Base-by-base conservation (phyloP, 192 early-diverging fungal genomes). In the Haplosporangium gracile region DNA sequence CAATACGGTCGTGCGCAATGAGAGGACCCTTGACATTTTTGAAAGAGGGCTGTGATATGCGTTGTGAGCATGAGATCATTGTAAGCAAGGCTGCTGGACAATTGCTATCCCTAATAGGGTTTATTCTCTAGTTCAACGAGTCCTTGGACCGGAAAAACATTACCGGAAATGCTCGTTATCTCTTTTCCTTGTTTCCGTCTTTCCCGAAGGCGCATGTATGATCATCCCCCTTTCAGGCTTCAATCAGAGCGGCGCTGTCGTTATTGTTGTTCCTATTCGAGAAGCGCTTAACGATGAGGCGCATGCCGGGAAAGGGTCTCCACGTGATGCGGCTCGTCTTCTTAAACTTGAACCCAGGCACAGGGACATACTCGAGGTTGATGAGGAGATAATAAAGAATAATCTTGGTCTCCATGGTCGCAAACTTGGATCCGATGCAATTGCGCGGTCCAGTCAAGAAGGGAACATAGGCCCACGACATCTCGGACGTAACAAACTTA, bases 351-450 rank as follows among this genome's bases (percentile, higher is more conserved):
- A 90, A 91, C 0, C 84, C 91, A 15, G 90, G 90, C 16, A 77
- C 88, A 18, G 89, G 87, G 20, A 69, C 47, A 45, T 85, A 91
- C 69, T 90, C 82, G 16, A 91, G 74, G 38, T 88, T 77, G 38
- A 76, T 70, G 47, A 92, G 73, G 38, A 93, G 55, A 13, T 91
- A 76, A 29, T 89, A 90, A 32, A 93, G 36, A 9, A 93, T 72
- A 55, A 93, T 81, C 84, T 93, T 93, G 57, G 90, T 83, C 81
- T 93, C 93, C 29, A 90, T 88, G 74, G 90, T 75, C 53, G 92
- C 93, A 77, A 93, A 90, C 77, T 87, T 88, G 69, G 89, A 85
- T 22, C 93, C 93, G 38, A 93, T 93, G 43, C 93, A 93, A 38
- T 91, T 90, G 5, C 91, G 68, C 26, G 88, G 86, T 34, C 93